Evolutionary conservation across 2,329 filamentous ascomycete species (phyloP), one percentile per base, ranked within the genome.

Genomic region (Teratosphaeriaceae sp.): DNA sequence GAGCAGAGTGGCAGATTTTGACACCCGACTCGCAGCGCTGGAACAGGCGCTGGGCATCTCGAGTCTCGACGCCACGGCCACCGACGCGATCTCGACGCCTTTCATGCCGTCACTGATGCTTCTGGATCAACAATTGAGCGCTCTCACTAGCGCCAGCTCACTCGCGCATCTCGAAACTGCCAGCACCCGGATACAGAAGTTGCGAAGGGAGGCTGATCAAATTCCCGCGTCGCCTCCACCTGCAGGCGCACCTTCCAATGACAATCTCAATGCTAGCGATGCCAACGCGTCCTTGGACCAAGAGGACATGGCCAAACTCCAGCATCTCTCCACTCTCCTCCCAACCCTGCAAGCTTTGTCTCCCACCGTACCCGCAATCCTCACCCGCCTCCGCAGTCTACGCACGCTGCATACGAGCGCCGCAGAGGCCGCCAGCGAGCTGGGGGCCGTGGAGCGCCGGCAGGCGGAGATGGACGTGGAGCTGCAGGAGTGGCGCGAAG

Each of bases 271-370:
- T 27, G 5, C 15, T 2, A 40, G 43, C 23, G 31, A 26, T 30
- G 40, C 51, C 37, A 70, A 72, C 15, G 69, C 6, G 61, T 68
- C 23, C 18, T 41, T 60, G 22, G 50, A 69, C 74, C 13, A 48
- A 6, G 87, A 94, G 55, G 85, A 94, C 55, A 76, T 81, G 30
- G 76, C 86, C 41, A 95, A 95, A 63, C 85, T 98, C 62, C 92
- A 94, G 52, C 86, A 89, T 1, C 76, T 98, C 3, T 96, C 96
- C 65, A 84, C 85, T 1, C 86, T 88, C 2, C 71, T 98, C 13
- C 84, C 88, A 1, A 92, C 87, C 0, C 92, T 98, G 45, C 88
- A 95, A 64, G 85, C 76, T 43, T 74, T 98, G 7, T 77, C 87
- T 5, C 92, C 92, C 1, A 73, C 95, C n/a, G 74, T 98, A 3